Conservation (phyloP, 225 moss, liverwort and hornwort species). For the Asterella californica region DNA sequence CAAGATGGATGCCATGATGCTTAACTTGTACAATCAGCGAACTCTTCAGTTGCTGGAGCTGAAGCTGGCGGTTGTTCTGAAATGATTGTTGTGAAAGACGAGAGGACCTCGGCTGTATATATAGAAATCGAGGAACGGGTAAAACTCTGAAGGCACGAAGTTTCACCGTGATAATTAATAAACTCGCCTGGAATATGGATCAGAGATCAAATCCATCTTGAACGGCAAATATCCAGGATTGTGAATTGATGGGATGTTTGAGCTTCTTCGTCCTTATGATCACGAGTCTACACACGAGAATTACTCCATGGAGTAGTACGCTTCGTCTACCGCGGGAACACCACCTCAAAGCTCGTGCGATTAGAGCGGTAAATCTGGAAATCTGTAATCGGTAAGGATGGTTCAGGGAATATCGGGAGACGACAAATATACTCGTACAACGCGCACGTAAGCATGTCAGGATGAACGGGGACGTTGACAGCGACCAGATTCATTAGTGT, state of each 20-base stretch:
- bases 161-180: no score
- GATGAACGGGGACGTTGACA: neutral
- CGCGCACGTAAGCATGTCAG: no score
- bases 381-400: neutral
- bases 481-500: neutral
- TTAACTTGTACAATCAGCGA: neutral
- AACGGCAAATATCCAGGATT: neutral
- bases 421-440: neutral
- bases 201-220: no score
- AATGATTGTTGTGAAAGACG: neutral
- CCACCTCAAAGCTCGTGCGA: neutral
- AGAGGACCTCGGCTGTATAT: no score
- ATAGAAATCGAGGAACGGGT: no score
- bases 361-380: neutral
- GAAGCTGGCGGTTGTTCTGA: neutral
- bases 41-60: neutral
- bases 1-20: slow-evolving; percentile 3
- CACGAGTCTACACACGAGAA: neutral
- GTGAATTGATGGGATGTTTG: neutral
- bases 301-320: neutral
- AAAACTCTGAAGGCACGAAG: no score
- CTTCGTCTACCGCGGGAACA: neutral
- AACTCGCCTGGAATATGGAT: no score
- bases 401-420: neutral
- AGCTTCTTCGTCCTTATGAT: neutral